Base-by-base conservation (phyloP, 2,329 filamentous ascomycete species). In the Rhinocladiella similis region DNA sequence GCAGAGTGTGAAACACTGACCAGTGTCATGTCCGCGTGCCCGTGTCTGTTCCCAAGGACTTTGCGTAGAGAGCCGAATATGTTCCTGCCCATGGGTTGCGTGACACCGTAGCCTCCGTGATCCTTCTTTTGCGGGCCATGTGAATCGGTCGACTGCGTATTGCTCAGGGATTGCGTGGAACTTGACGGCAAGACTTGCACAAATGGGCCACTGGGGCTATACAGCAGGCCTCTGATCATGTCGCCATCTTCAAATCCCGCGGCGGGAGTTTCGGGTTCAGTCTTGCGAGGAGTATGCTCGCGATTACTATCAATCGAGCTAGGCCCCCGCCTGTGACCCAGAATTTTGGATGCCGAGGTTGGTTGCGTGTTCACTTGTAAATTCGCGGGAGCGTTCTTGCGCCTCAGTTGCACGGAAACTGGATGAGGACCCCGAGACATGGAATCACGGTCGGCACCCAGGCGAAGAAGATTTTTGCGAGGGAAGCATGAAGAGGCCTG, bases 1-100 rank as follows among this genome's bases (percentile, higher is more conserved):
- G 50, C 27, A 43, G 63, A 57, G n/a, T 57, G 53, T 48, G 63
- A 63, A 16, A 64, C 56, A 9, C 58, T 59, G 25, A 64, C 43
- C n/a, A 64, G 25, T n/a, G 62, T 56, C 35, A 62, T 38, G 36
- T 66, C 62, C 16, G 53, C 51, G 2, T 59, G 50, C 20, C 71
- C 69, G 48, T 79, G 75, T 52, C 76, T 76, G 13, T 80, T 90
- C 69, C 90, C 90, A 47, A 97, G 72, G 5, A 87, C 92, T 61
- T 91, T 85, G 16, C 91, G 88, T 36, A 97, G 89, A 60, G 89
- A 93, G 5, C 91, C 89, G 49, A 99, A 81, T 0, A 97, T 82
- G 65, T 86, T 94, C 71, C 87, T 92, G 80, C 97, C 90, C 2
- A 89, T 90, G 29, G 88, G 87, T n/a, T 49, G 47, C 7, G 56